A percentile compares a stretch with the other conserved stretches of the same genome.
Conservation (phyloP, 495 filamentous ascomycete species). For the Xylaria longipes region DNA sequence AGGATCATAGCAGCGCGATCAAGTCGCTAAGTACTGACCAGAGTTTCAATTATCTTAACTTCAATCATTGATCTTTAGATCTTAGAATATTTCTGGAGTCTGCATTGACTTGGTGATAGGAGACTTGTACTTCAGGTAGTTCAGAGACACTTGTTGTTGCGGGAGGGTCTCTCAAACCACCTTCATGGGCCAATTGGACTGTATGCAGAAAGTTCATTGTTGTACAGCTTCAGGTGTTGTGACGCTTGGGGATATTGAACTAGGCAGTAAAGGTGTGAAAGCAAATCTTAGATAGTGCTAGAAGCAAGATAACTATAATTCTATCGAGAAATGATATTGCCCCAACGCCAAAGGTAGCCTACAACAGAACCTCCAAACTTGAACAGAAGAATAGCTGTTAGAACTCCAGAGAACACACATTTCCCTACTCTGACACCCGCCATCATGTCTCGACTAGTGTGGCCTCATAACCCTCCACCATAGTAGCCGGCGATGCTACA, state of each 20-base stretch:
- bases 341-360: neutral
- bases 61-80: neutral
- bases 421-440: neutral
- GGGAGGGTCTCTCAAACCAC: neutral
- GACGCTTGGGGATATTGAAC: neutral
- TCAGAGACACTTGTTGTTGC: neutral
- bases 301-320: neutral
- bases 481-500: conserved; percentile 29
- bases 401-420: neutral
- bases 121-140: neutral
- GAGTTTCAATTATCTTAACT: neutral
- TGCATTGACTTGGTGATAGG: neutral
- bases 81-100: neutral
- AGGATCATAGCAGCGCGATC: neutral
- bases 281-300: neutral
- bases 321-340: neutral
- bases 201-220: neutral
- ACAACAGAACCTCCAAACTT: neutral
- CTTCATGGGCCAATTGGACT: neutral
- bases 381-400: neutral
- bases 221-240: neutral
- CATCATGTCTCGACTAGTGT: neutral
- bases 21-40: neutral
- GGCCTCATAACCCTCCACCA: neutral
- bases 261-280: neutral